Base-by-base conservation (phyloP, 2,329 filamentous ascomycete species). In the Pseudogymnoascus sp. region DNA sequence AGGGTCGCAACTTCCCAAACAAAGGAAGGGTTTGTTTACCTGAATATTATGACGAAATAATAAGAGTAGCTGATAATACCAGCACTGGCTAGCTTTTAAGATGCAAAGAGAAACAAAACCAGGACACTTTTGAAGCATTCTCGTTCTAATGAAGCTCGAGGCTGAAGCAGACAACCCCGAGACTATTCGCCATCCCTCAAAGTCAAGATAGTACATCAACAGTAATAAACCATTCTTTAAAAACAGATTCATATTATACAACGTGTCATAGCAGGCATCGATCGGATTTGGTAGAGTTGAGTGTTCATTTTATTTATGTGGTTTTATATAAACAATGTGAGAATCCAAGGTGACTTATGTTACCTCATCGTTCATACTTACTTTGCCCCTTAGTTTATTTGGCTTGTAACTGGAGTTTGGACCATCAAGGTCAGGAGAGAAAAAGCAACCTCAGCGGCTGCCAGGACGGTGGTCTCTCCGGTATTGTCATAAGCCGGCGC, bases 401-500 rank as follows among this genome's bases (percentile, higher is more conserved):
- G 4, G n/a, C 17, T n/a, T 7, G 23, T 56, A 31, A 73, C 73
- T 3, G 75, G 73, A 35, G 69, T 72, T 46, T 62, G 59, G 17
- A 64, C 78, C 78, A 82, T 80, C 33, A 82, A 64, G 6, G 72
- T 71, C 33, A 82, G 69, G 38, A 81, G 66, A 9, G 78, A 79
- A 50, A 77, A 75, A 1, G 77, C 79, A 2, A 81, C 75, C 65
- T 81, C 79, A 7, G 79, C 77, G 26, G 79, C 79, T 35, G 79
- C 79, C 21, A 82, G 70, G 1, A 75, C 80, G 0, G 84, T 86
- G 17, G 80, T 78, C 72, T 87, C 83, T 0, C 83, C 84, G 64
- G 81, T 76, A 37, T 83, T 86, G 68, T 87, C 84, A 70, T 86
- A 87, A 2, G 83, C 78, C 1, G 84, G 84, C 26, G 83, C 81